phyloP scores from a whole-genome alignment of 768 basidiomycete genomes.

The Mycena polygramma region DNA sequence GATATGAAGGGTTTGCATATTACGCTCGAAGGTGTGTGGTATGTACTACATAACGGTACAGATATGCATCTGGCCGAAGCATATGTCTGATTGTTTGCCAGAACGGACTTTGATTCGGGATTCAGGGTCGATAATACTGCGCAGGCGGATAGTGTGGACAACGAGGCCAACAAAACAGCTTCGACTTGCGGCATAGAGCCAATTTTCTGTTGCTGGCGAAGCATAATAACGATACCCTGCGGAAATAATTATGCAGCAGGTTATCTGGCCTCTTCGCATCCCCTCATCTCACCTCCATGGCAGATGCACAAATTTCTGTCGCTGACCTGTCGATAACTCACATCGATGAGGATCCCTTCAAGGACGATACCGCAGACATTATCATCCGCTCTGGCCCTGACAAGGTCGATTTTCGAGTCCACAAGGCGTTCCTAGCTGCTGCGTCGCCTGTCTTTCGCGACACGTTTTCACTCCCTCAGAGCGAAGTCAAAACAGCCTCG shows the following conservation, averaged over 20 bases:
- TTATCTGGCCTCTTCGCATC: background rate
- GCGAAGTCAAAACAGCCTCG: background rate
- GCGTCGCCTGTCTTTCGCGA: conserved; percentile 10
- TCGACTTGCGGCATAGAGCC: too few species aligned
- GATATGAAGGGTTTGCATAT: too few species aligned
- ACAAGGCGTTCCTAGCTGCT: conserved; percentile 12
- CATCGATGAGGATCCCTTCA: conserved; percentile 4
- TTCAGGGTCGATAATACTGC: too few species aligned
- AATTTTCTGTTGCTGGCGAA: background rate
- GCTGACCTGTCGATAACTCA: background rate
- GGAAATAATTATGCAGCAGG: background rate
- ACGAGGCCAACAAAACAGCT: too few species aligned
- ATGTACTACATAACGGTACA: too few species aligned
- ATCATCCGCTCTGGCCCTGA: conserved; percentile 14
- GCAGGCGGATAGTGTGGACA: too few species aligned
- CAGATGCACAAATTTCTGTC: background rate
- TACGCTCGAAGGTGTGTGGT: too few species aligned
- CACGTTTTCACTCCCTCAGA: conserved; percentile 25
- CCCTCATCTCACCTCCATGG: conserved; percentile 1
- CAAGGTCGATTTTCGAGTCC: conserved; percentile 23
- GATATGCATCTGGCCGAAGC: too few species aligned
- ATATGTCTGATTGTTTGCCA: too few species aligned
- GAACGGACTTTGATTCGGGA: too few species aligned
- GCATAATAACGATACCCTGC: background rate
- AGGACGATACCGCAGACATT: conserved; percentile 14